Percentiles rank a stretch among this genome's conserved stretches.
Conservation (phyloP, 208 protist species). For the Leishmania lainsoni region DNA sequence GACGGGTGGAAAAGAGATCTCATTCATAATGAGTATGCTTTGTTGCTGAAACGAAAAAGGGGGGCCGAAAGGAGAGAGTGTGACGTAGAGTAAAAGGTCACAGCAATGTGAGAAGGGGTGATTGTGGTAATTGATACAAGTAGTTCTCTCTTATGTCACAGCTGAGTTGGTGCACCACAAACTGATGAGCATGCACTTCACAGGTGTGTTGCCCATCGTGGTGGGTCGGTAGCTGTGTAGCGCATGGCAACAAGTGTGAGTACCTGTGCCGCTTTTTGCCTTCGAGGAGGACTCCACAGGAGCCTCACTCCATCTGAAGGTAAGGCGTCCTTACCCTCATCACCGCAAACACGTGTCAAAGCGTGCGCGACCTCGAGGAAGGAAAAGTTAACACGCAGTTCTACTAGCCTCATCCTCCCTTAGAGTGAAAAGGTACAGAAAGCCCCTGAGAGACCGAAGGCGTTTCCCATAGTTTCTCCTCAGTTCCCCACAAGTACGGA, state of each 20-base stretch:
- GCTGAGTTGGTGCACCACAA: background rate
- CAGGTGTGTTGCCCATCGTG: background rate
- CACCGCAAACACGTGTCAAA: background rate
- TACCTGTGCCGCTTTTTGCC: background rate
- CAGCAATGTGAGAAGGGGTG: too few relatives aligned
- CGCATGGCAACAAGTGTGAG: background rate
- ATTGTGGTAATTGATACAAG: background rate
- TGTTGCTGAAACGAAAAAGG: background rate
- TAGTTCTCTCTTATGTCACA: background rate
- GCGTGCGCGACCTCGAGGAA: background rate
- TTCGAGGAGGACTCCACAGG: background rate
- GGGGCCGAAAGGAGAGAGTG: background rate
- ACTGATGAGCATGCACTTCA: background rate
- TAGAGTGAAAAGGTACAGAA: background rate
- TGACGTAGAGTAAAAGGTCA: background rate
- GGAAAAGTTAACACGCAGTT: background rate
- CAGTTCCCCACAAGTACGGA: background rate
- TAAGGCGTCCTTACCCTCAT: background rate
- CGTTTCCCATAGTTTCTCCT: too few relatives aligned
- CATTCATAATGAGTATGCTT: conserved; percentile 16
- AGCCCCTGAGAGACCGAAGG: too few relatives aligned
- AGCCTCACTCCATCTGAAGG: background rate
- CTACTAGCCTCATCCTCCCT: background rate
- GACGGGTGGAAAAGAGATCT: conserved; percentile 24
- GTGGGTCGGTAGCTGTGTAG: background rate